Evolutionary conservation across 192 early-diverging fungal genomes (phyloP).

Genomic region (Thamnidium elegans): DNA sequence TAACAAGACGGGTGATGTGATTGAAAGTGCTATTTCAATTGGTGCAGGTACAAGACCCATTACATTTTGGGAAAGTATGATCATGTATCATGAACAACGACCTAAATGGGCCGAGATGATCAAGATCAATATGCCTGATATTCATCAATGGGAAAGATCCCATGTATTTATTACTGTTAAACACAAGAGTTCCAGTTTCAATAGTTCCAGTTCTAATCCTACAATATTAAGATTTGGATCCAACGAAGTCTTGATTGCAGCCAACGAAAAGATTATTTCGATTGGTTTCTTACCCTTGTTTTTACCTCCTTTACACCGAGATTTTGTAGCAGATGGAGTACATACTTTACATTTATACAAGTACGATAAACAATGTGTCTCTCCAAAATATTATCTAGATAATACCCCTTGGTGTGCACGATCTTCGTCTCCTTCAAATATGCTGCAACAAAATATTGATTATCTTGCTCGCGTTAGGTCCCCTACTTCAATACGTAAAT

Average conservation of each 20-base stretch:
- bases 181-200: conserved; percentile 38
- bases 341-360: conserved; percentile 62
- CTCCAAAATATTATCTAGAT: conserved; percentile 48
- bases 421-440: conserved; percentile 33
- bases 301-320: conserved; percentile 42
- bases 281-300: conserved; percentile 60
- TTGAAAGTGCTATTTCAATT: conserved; percentile 52
- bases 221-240: background rate
- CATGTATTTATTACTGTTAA: conserved; percentile 62
- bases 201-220: background rate
- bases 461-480: background rate
- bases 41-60: conserved; percentile 37
- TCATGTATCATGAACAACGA: conserved; percentile 57
- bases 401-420: conserved; percentile 39
- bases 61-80: conserved; percentile 51
- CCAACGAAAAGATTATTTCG: conserved; percentile 51
- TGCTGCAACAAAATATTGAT: conserved; percentile 15
- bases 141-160: conserved; percentile 50
- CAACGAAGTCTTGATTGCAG: background rate
- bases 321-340: conserved; percentile 57
- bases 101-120: conserved; percentile 67
- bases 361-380: conserved; percentile 49
- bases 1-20: conserved; percentile 45
- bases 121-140: conserved; percentile 51
- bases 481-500: background rate